These are phyloP conservation scores for Vicia sativa DNA, from an alignment of 306 rosid genomes.

Conservation along the genomic window DNA sequence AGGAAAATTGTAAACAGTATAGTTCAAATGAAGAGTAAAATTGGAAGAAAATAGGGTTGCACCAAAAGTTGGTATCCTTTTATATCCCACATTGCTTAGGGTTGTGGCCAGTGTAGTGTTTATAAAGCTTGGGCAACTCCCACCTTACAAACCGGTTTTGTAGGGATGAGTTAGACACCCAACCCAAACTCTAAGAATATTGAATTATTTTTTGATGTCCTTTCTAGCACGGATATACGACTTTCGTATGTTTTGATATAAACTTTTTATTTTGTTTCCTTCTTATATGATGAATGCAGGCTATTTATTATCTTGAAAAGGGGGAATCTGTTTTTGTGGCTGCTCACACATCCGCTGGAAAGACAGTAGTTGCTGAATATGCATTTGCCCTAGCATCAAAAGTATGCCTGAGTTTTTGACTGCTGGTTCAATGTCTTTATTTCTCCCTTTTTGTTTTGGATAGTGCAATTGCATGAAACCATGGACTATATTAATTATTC, in stretches of 20 bases:
- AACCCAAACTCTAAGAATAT: background rate
- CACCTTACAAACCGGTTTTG: no score
- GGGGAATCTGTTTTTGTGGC: slow-evolving; percentile 98
- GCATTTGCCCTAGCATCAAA: slow-evolving; percentile 96
- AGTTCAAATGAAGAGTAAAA: background rate
- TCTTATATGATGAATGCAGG: slow-evolving; percentile 54
- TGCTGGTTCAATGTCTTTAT: slow-evolving; percentile 20
- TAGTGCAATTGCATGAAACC: slow-evolving; percentile 36
- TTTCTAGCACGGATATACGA: slow-evolving; percentile 33
- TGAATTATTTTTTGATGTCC: slow-evolving; percentile 25
- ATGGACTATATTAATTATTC: slow-evolving; percentile 18
- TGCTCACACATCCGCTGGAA: slow-evolving; percentile 99
- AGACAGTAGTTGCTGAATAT: slow-evolving; percentile 98
- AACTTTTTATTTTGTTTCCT: slow-evolving; percentile 28
- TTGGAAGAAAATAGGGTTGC: slow-evolving; percentile 1
- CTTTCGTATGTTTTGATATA: slow-evolving; percentile 24
- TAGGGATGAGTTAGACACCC: no score
- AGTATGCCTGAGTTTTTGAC: slow-evolving; percentile 45
- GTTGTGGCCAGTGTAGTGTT: no score
- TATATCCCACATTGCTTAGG: background rate
- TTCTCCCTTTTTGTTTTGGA: slow-evolving; percentile 31
- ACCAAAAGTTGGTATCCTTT: slow-evolving; percentile 12
- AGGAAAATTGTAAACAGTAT: background rate
- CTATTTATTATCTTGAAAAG: slow-evolving; percentile 92
- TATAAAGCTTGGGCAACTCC: no score